Evolutionary conservation across 2,329 filamentous ascomycete species (phyloP), one percentile per base, ranked within the genome.

Genomic region (Colletotrichum tropicicola): DNA sequence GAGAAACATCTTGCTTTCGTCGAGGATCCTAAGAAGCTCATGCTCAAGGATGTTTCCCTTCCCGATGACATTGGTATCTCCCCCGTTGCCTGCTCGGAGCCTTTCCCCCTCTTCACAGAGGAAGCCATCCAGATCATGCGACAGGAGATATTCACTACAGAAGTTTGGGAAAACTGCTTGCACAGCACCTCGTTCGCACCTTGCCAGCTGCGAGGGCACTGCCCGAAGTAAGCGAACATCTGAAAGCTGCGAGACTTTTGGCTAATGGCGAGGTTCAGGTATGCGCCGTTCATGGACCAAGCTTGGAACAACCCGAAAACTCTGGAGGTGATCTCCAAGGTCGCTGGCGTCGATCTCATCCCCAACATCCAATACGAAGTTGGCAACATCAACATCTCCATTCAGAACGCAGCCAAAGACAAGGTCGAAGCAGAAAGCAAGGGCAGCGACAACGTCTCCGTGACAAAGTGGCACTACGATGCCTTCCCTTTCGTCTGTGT

Each of bases 401-500:
- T 85, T 17, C 83, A 85, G 70, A 79, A 80, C 2, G 82, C 84
- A 51, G 76, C 80, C 57, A 75, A 84, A 28, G 72, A 77, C 25
- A 77, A 82, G 5, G 80, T 83, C 25, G 82, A 86, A 49, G 79
- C 83, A 35, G 80, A 83, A 68, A 27, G 7, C 1, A 47, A 45
- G 12, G 13, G 4, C 2, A 6, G 19, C 1, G 17, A 47, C n/a
- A 47, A 39, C 28, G 17, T 21, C 9, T 83, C 87, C 5, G 83
- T 87, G 23, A 83, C 90, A 28, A 85, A 83, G 37, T 91, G 88
- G 88, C 88, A 90, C 74, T 85, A 79, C 1, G 89, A 91, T 73
- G 88, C 85, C 71, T 90, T 89, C 71, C 87, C 88, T 0, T 91
- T 90, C 71, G 88, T 91, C n/a, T 90, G 87, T 68, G 88, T 91